A percentile compares a stretch with the other conserved stretches of the same genome.
Evolutionary conservation across 805 yeast species (phyloP).

Genomic region (Wickerhamomyces bisporus): DNA sequence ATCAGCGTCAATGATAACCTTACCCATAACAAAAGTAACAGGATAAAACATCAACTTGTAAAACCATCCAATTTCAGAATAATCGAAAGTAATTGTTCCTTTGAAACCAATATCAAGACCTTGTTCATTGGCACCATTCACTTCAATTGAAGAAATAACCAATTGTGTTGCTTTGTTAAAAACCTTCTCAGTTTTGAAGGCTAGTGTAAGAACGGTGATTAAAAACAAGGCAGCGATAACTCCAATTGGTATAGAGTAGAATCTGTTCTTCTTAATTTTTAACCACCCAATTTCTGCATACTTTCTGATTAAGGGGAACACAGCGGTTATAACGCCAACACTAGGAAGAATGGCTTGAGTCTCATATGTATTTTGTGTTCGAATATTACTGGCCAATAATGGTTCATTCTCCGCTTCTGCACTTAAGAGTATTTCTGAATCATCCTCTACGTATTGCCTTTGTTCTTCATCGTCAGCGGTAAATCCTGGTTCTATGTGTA

Average conservation of each 20-base stretch:
- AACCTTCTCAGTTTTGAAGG: conserved; percentile 4
- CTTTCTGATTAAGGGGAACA: background rate
- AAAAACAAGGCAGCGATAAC: background rate
- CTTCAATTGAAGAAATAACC: conserved; percentile 5
- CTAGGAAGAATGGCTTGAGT: background rate
- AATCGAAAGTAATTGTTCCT: conserved; percentile 13
- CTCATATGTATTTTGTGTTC: background rate
- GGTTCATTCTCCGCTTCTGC: too few relatives aligned
- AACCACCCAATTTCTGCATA: background rate
- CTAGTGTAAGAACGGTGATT: background rate
- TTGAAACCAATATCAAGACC: conserved; percentile 12
- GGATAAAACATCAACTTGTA: conserved; percentile 8
- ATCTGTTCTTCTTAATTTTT: background rate
- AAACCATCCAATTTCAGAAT: conserved; percentile 10
- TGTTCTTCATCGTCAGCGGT: too few relatives aligned
- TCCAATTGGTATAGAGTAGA: background rate
- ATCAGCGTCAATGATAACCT: conserved; percentile 2
- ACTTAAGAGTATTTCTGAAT: too few relatives aligned
- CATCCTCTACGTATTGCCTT: too few relatives aligned
- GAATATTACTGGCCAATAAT: background rate
- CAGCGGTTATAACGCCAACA: background rate
- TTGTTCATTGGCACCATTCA: conserved; percentile 8
- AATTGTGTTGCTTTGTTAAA: conserved; percentile 5
- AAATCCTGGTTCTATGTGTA: too few relatives aligned
- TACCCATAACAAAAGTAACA: conserved; percentile 3